Evolutionary conservation across 306 rosid species (phyloP), one percentile per base, ranked within the genome.

Genomic region (Glycine soja): DNA sequence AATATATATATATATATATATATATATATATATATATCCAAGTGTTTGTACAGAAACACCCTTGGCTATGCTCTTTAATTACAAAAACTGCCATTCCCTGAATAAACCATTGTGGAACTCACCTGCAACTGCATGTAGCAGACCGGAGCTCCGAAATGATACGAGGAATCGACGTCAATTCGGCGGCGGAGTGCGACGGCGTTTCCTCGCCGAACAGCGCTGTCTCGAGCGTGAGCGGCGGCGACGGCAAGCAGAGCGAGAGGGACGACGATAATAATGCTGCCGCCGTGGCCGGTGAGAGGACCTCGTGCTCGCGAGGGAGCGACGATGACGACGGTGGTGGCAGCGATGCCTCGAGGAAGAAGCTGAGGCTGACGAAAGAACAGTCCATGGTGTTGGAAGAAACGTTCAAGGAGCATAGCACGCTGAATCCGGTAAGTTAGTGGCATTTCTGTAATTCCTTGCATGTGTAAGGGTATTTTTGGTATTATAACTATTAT

Each of bases 201-300:
- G 86, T 74, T 43, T 91, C 97, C 0, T 91, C 97, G 10, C 94
- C 97, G 63, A 93, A 91, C 75, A 93, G 94, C 85, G 89, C 95
- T 2, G 53, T 93, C 6, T 93, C 97, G 10, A 91, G 97, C 81
- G 64, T 86, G 10, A 86, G 93, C 56, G 87, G 91, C 30, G 87
- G 30, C 30, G 30, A 24, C 30, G 30, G 95, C 56, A 91, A 91
- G 84, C 74, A 91, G 34, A 77, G 93, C 78, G 93, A 91, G 70
- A 86, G 97, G 63, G 93, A 90, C 53, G 91, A 86, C 3, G 93
- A 91, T n/a, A 85, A 24, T 24, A 24, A 76, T 48, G 97, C 86
- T 45, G 90, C 66, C 2, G 30, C 78, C 0, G 74, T 5, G 53
- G 90, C 66, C 24, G 15, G 78, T 0, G 75, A 85, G 87, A 81